These are phyloP conservation scores for Evansstolkia leycettana DNA, from an alignment of 495 filamentous ascomycete species.

Conservation along the genomic window DNA sequence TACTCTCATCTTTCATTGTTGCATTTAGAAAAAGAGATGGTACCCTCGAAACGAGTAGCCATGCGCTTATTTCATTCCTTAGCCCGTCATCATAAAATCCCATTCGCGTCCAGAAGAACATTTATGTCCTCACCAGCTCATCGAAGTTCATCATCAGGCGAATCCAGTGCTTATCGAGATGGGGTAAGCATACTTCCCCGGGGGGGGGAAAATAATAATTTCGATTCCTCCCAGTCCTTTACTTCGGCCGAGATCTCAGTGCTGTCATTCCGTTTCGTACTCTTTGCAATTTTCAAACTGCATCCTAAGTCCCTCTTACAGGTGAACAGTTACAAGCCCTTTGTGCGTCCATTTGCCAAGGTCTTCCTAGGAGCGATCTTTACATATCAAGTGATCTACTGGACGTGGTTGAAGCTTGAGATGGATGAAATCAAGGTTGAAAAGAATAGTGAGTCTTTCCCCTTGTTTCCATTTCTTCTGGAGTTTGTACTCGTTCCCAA, in stretches of 20 bases:
- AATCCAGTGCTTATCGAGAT: conserved; percentile 12
- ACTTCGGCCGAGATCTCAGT: no score
- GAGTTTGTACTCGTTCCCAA: no score
- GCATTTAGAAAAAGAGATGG: no score
- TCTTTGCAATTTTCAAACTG: no score
- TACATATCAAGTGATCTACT: conserved; percentile 80
- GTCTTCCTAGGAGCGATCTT: conserved; percentile 76
- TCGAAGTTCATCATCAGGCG: neutral
- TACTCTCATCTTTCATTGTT: no score
- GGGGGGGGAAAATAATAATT: no score
- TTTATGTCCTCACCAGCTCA: neutral
- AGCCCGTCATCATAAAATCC: neutral
- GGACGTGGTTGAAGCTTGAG: conserved; percentile 80
- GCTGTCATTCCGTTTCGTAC: no score
- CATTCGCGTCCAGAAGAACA: neutral
- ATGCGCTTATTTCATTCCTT: no score
- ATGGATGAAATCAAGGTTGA: conserved; percentile 54
- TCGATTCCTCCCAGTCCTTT: no score
- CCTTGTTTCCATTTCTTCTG: neutral
- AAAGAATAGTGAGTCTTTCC: conserved; percentile 35
- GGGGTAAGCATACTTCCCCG: conserved; percentile 11
- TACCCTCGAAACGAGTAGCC: no score
- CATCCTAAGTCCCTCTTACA: no score
- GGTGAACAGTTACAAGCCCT: conserved; percentile 66
- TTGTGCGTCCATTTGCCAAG: conserved; percentile 70